phyloP scores from a whole-genome alignment of 2,329 filamentous ascomycete genomes.

The Taxawa tesnikishii region DNA sequence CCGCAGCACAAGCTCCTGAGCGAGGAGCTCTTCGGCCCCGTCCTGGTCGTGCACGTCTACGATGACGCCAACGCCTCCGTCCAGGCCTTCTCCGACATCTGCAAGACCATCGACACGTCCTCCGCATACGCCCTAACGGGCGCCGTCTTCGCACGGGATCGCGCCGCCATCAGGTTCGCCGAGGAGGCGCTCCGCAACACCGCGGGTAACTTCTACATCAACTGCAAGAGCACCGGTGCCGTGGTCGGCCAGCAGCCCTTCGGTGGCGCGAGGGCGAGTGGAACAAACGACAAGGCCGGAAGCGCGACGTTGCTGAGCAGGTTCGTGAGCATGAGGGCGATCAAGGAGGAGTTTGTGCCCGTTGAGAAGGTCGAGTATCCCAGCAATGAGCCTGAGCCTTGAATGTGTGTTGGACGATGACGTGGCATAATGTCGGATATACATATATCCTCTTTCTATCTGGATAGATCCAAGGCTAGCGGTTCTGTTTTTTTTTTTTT shows the following conservation, averaged over 20 bases:
- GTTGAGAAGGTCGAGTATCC: constrained; percentile 38
- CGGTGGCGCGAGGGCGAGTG: constrained; percentile 42
- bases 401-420: no score
- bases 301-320: constrained; percentile 37
- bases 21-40: constrained; percentile 72
- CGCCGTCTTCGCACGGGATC: constrained; percentile 60
- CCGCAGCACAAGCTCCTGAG: constrained; percentile 62
- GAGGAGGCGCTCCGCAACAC: constrained; percentile 60
- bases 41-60: constrained; percentile 66
- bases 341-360: constrained; percentile 44
- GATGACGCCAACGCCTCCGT: constrained; percentile 43
- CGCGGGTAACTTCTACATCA: constrained; percentile 78
- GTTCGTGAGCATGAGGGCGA: constrained; percentile 43
- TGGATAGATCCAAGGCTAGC: no score
- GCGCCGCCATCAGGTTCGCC: constrained; percentile 51
- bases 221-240: constrained; percentile 57
- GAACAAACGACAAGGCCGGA: constrained; percentile 47
- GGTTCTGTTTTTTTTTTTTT: no score
- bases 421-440: no score
- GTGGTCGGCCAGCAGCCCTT: constrained; percentile 28
- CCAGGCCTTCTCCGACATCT: constrained; percentile 48
- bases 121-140: constrained; percentile 71
- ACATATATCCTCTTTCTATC: no score
- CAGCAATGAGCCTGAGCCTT: constrained; percentile 40
- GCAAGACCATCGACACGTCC: constrained; percentile 55